Conservation (phyloP, 495 filamentous ascomycete species). For the Trichoderma virens region DNA sequence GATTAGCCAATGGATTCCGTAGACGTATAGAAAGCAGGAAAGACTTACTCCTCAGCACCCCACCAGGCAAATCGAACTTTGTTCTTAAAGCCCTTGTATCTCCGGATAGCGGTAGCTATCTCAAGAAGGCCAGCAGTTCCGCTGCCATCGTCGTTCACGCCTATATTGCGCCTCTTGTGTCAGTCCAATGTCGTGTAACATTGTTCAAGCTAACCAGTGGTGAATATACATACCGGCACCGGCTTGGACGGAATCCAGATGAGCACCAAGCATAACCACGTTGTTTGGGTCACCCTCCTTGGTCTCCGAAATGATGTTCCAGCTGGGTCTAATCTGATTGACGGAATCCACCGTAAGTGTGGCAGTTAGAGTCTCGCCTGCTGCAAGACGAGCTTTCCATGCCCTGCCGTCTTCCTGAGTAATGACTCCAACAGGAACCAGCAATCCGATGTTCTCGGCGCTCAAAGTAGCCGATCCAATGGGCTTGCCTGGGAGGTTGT, state of each 20-base stretch:
- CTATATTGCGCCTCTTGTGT: neutral
- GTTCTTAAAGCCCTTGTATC: constrained; percentile 27
- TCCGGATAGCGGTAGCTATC: constrained; percentile 22
- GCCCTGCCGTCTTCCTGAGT: constrained; percentile 15
- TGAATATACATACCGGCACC: constrained; percentile 27
- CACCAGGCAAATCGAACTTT: constrained; percentile 40
- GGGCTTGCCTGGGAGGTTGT: constrained; percentile 12
- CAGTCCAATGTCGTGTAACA: neutral
- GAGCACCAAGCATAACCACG: constrained; percentile 35
- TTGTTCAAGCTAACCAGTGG: neutral
- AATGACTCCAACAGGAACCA: constrained; percentile 26
- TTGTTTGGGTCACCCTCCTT: constrained; percentile 31
- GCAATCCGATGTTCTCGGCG: constrained; percentile 20
- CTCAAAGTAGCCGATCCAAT: constrained; percentile 18
- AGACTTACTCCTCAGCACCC: constrained; percentile 33
- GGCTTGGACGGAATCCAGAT: constrained; percentile 38
- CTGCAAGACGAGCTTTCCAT: constrained; percentile 16
- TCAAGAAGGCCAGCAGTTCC: constrained; percentile 35
- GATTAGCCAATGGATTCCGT: neutral
- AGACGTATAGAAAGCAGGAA: neutral
- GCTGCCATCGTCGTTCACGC: constrained; percentile 28
- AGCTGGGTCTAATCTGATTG: constrained; percentile 16
- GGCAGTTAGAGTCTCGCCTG: constrained; percentile 14
- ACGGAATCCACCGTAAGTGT: constrained; percentile 15
- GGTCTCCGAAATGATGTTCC: constrained; percentile 34